These are phyloP conservation scores for Aspergillus sp. DNA, from an alignment of 2,329 filamentous ascomycete species.

Conservation along the genomic window DNA sequence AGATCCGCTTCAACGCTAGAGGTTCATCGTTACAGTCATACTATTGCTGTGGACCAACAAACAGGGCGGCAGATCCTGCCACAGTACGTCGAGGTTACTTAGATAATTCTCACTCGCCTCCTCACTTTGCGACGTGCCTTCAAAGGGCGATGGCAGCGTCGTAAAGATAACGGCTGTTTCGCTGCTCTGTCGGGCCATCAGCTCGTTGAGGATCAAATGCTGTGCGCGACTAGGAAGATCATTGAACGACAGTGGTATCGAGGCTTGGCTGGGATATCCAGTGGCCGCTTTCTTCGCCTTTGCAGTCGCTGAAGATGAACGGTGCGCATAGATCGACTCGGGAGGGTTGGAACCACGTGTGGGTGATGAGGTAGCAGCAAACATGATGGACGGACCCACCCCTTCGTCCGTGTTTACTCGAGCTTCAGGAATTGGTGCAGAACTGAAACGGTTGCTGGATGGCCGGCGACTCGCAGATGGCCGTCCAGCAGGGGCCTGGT, in stretches of 20 bases:
- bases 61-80: slow-evolving; percentile 68
- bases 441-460: slow-evolving; percentile 56
- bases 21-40: slow-evolving; percentile 69
- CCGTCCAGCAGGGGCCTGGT: slow-evolving; percentile 11
- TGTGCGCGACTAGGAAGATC: slow-evolving; percentile 79
- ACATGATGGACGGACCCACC: slow-evolving; percentile 69
- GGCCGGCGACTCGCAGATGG: slow-evolving; percentile 24
- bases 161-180: slow-evolving; percentile 77
- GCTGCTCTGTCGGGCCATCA: slow-evolving; percentile 64
- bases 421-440: slow-evolving; percentile 67
- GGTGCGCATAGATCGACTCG: slow-evolving; percentile 36
- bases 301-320: slow-evolving; percentile 17
- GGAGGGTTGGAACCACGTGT: slow-evolving; percentile 17
- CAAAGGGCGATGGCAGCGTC: slow-evolving; percentile 73
- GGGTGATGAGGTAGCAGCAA: slow-evolving; percentile 49
- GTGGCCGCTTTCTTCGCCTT: slow-evolving; percentile 31
- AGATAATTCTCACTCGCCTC: slow-evolving; percentile 68
- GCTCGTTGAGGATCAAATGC: slow-evolving; percentile 79
- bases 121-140: slow-evolving; percentile 70
- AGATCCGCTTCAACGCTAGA: slow-evolving; percentile 17
- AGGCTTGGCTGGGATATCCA: slow-evolving; percentile 55
- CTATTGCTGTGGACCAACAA: slow-evolving; percentile 80
- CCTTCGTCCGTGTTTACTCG: slow-evolving; percentile 61
- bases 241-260: slow-evolving; percentile 74
- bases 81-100: slow-evolving; percentile 72